Base-by-base conservation (phyloP, 2,329 filamentous ascomycete genomes). In the Aspergillus tubingensis region DNA sequence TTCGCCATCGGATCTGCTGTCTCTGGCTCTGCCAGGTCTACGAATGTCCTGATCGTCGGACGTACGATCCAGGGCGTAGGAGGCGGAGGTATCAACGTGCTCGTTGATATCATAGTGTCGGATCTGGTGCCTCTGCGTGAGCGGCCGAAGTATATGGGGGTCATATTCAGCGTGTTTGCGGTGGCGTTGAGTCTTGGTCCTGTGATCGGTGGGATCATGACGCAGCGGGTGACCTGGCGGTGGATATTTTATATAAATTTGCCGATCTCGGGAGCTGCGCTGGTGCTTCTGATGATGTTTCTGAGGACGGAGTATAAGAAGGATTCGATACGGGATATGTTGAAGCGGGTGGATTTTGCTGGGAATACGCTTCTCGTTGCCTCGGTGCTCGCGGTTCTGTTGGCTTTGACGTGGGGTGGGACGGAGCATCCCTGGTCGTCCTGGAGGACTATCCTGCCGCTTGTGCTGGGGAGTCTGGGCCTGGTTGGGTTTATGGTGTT, bases 51-150 rank as follows among this genome's bases (percentile, higher is more conserved):
- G 2, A 84, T 89, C 13, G 79, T 76, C 62, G 84, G 83, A n/a
- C 78, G 85, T 0, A 78, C 78, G 0, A 70, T 88, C 1, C 84
- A 88, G 58, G 86, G 86, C 0, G 66, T 82, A 2, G 82, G 82
- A 0, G 77, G 72, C 1, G 81, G 79, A 2, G 82, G 82, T 0
- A 76, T 81, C 63, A 67, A 63, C 23, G 60, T 73, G 2, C 66
- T 83, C 54, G 76, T 74, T 0, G 77, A 81, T 32, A 75, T 82
- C 17, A 72, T 82, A 1, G 72, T 82, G 2, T 77, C 77, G 11
- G 80, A 83, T 60, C 70, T 82, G 39, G 77, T 82, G 3, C 77
- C 80, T 8, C 68, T 82, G 23, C 61, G 72, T 11, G 70, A 75
- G 21, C 62, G 71, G 27, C 68, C 68, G 1, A 71, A 71, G 8